These are phyloP conservation scores for Kalanchoe fedtschenkoi DNA, from an alignment of 164 flowering plant species.

Conservation along the genomic window DNA sequence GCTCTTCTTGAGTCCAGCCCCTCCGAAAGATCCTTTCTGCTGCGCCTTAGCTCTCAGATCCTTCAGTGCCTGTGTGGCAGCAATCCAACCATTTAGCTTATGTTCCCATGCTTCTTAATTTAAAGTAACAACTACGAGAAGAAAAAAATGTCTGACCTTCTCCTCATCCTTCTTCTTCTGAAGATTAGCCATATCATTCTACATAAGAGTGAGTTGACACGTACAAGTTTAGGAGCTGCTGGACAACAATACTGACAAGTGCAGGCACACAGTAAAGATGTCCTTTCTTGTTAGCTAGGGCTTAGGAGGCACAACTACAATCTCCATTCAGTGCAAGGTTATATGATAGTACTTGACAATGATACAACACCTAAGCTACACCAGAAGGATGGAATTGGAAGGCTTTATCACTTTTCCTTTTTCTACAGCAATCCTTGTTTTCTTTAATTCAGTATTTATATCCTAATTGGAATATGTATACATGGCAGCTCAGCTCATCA, in stretches of 20 bases:
- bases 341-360: too few species aligned
- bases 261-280: background rate
- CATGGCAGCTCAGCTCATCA: too few species aligned
- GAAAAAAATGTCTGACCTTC: slow-evolving; percentile 36
- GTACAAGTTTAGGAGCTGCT: background rate
- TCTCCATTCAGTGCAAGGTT: background rate
- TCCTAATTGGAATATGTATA: too few species aligned
- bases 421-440: too few species aligned
- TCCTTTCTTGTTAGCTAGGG: too few species aligned
- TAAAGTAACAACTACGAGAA: background rate
- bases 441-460: too few species aligned
- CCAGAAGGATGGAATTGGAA: too few species aligned
- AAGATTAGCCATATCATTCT: slow-evolving; percentile 59
- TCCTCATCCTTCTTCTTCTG: slow-evolving; percentile 95
- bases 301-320: too few species aligned
- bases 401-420: too few species aligned
- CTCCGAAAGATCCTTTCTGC: slow-evolving; percentile 81
- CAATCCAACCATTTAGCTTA: background rate
- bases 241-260: background rate
- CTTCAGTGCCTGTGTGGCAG: slow-evolving; percentile 53
- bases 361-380: too few species aligned
- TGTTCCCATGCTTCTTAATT: background rate
- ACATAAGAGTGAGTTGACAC: slow-evolving; percentile 10
- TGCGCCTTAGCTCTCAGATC: slow-evolving; percentile 81
- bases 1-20: slow-evolving; percentile 90